Percentiles rank a stretch among this genome's conserved stretches.
Evolutionary conservation across 306 rosid genomes (phyloP).

Genomic region (Rosa multiflora): DNA sequence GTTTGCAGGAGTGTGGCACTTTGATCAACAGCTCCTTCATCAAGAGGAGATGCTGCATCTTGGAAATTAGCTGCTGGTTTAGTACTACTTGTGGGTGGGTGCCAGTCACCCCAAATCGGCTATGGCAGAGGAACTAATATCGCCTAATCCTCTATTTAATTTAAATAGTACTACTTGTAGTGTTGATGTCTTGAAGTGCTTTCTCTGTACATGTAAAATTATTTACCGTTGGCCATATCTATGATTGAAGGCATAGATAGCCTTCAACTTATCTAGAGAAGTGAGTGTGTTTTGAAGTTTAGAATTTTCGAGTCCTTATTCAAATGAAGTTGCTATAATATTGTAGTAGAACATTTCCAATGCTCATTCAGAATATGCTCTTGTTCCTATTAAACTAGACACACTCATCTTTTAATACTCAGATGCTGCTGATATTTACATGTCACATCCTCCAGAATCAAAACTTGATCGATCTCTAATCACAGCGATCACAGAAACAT

Average conservation of each 20-base stretch:
- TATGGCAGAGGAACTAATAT: no score
- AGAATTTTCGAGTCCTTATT: not conserved
- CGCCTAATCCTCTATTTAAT: no score
- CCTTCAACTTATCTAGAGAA: not conserved
- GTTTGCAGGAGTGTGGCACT: constrained; percentile 86
- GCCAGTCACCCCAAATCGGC: no score
- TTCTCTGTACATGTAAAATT: constrained; percentile 13
- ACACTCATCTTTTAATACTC: not conserved
- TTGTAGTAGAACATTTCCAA: not conserved
- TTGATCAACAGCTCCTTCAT: constrained; percentile 72
- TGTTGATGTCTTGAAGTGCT: constrained; percentile 2
- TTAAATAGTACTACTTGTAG: not conserved
- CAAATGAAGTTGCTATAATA: not conserved
- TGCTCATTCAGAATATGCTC: not conserved
- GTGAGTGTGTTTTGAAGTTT: not conserved
- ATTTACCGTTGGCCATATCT: not conserved
- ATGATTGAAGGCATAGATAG: not conserved
- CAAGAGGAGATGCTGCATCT: constrained; percentile 42
- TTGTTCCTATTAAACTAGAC: not conserved
- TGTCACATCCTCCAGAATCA: constrained; percentile 2
- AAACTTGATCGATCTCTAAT: not conserved
- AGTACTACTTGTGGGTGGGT: not conserved
- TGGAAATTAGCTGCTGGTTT: not conserved
- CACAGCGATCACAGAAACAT: not conserved
- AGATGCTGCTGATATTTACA: not conserved